These are phyloP conservation scores for Rhynchosporium agropyri DNA, from an alignment of 2,329 filamentous ascomycete genomes.

Conservation along the genomic window DNA sequence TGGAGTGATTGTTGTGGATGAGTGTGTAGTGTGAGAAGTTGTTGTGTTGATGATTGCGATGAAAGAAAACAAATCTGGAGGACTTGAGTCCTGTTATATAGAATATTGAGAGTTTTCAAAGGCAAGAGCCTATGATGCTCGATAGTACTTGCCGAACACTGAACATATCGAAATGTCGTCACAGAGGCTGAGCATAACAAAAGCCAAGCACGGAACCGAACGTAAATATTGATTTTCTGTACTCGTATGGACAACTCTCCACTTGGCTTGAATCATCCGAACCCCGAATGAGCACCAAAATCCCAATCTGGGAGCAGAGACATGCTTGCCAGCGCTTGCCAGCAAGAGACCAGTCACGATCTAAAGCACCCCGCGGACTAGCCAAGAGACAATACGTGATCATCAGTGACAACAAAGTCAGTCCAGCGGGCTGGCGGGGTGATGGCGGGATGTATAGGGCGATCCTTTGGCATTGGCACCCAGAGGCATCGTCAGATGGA, in stretches of 20 bases:
- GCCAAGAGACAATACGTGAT: conserved; percentile 10
- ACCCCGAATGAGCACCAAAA: background rate
- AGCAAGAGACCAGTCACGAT: background rate
- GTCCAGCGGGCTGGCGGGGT: conserved; percentile 2
- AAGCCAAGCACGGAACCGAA: conserved; percentile 19
- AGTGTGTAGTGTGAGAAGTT: background rate
- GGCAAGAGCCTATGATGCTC: background rate
- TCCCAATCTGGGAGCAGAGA: background rate
- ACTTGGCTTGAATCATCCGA: conserved; percentile 10
- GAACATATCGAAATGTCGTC: conserved; percentile 16
- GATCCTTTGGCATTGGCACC: conserved; percentile 9
- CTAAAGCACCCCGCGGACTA: background rate
- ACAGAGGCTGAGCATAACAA: conserved; percentile 19
- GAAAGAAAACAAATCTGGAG: background rate
- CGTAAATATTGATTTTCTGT: conserved; percentile 6
- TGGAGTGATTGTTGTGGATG: background rate
- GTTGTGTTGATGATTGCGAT: background rate
- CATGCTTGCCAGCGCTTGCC: background rate
- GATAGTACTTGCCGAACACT: conserved; percentile 8
- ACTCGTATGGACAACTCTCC: background rate
- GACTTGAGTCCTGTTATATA: conserved; percentile 16
- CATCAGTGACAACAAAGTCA: background rate
- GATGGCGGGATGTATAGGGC: background rate
- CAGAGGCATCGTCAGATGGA: conserved; percentile 11
- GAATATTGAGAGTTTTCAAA: background rate